These are phyloP conservation scores for Bauhinia variegata DNA, from an alignment of 306 rosid species.

Conservation along the genomic window DNA sequence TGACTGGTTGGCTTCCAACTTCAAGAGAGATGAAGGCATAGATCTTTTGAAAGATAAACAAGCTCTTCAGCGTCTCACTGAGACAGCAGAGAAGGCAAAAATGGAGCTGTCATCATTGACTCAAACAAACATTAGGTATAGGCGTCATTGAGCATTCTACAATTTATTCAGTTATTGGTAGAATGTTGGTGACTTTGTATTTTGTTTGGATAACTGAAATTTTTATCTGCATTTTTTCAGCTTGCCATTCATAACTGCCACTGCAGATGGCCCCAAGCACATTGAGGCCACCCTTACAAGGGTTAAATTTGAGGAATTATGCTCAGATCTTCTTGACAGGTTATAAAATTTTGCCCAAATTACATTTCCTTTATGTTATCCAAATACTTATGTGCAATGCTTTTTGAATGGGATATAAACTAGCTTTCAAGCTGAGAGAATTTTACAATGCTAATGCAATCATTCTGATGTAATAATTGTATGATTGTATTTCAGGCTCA, in stretches of 20 bases:
- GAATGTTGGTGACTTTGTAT: neutral
- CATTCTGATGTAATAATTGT: neutral
- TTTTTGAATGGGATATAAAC: neutral
- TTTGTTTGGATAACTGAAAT: neutral
- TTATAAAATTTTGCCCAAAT: constrained; percentile 13
- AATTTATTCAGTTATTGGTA: neutral
- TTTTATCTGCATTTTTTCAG: constrained; percentile 41
- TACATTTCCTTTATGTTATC: neutral
- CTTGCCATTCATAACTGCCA: constrained; percentile 94
- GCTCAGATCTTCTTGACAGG: constrained; percentile 97
- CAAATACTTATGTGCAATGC: neutral
- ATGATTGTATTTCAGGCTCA: constrained; percentile 58
- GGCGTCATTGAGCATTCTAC: neutral
- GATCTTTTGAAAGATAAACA: constrained; percentile 93
- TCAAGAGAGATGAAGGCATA: constrained; percentile 87
- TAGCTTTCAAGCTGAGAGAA: constrained; percentile 1
- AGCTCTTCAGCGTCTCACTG: constrained; percentile 96
- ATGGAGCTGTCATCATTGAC: constrained; percentile 96
- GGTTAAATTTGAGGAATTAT: constrained; percentile 88
- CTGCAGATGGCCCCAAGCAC: constrained; percentile 96
- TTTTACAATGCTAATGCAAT: neutral
- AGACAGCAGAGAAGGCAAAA: constrained; percentile 96
- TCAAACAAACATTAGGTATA: constrained; percentile 87
- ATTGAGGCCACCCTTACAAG: constrained; percentile 91
- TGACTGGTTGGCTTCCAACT: constrained; percentile 79